Percentiles rank a stretch among this genome's conserved stretches.
phyloP scores from a whole-genome alignment of 495 filamentous ascomycete genomes.

The Penicillium simplicissimum region DNA sequence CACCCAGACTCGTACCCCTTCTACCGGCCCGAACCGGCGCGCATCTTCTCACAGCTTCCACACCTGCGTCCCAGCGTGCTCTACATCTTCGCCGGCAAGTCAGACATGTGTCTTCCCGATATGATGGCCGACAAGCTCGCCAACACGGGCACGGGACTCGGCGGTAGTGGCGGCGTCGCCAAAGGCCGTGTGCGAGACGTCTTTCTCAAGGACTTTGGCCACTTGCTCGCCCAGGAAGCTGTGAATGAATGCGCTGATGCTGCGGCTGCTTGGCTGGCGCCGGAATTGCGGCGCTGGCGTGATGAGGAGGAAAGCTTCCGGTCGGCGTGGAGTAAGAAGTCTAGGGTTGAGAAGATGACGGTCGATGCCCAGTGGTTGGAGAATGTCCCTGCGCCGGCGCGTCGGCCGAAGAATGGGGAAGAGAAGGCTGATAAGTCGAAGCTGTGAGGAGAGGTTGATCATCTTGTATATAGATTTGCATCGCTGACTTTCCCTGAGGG shows the following conservation, averaged over 20 bases:
- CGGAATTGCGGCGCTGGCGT: conserved; percentile 64
- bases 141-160: conserved; percentile 47
- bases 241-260: conserved; percentile 64
- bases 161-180: conserved; percentile 50
- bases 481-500: neutral
- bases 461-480: conserved; percentile 17
- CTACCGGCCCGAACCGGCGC: conserved; percentile 71
- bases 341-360: conserved; percentile 55
- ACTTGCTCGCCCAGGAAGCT: conserved; percentile 83
- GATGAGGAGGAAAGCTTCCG: conserved; percentile 61
- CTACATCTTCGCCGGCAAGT: conserved; percentile 75
- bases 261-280: conserved; percentile 60
- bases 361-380: conserved; percentile 58
- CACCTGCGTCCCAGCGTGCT: conserved; percentile 74
- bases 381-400: conserved; percentile 46
- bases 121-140: conserved; percentile 48
- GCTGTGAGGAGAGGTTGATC: conserved; percentile 27
- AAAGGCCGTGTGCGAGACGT: conserved; percentile 72
- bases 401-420: conserved; percentile 36
- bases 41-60: conserved; percentile 64
- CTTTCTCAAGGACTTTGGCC: conserved; percentile 66
- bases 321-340: conserved; percentile 51
- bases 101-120: conserved; percentile 58
- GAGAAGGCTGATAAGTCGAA: conserved; percentile 29
- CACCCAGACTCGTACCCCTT: conserved; percentile 56